Conservation (phyloP, 2,329 filamentous ascomycete species). For the Raffaelea arxii region DNA sequence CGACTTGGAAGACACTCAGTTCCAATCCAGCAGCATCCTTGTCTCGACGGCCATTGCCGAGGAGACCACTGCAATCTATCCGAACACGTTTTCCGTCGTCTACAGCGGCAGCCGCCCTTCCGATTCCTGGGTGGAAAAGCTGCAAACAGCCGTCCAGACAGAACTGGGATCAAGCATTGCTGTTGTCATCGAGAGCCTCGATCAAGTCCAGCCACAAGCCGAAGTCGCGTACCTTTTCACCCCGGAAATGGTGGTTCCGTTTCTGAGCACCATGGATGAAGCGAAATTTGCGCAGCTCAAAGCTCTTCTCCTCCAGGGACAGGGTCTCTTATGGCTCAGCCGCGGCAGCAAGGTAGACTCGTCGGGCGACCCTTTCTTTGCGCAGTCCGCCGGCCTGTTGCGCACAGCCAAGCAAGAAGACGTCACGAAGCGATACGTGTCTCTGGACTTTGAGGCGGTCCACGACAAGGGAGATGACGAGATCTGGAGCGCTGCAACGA, state of each 20-base stretch:
- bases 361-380: slow-evolving; percentile 7
- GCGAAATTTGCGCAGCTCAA: not conserved
- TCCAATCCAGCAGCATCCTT: too few relatives aligned
- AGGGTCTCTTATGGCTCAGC: slow-evolving; percentile 6
- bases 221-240: not conserved
- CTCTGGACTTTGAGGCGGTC: slow-evolving; percentile 18
- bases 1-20: too few relatives aligned
- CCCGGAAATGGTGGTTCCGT: not conserved
- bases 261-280: not conserved
- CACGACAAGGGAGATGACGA: slow-evolving; percentile 28
- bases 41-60: too few relatives aligned
- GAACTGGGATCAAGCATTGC: not conserved
- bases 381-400: slow-evolving; percentile 15
- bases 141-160: not conserved
- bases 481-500: slow-evolving; percentile 20
- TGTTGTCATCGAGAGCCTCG: not conserved
- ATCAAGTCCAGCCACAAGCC: not conserved
- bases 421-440: slow-evolving; percentile 13
- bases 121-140: not conserved
- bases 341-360: slow-evolving; percentile 9
- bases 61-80: too few relatives aligned
- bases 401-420: slow-evolving; percentile 18
- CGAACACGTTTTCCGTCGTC: too few relatives aligned
- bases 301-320: not conserved
- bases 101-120: not conserved